Conservation (phyloP, 2,329 filamentous ascomycete genomes). For the Fusarium pseudoanthophilum region DNA sequence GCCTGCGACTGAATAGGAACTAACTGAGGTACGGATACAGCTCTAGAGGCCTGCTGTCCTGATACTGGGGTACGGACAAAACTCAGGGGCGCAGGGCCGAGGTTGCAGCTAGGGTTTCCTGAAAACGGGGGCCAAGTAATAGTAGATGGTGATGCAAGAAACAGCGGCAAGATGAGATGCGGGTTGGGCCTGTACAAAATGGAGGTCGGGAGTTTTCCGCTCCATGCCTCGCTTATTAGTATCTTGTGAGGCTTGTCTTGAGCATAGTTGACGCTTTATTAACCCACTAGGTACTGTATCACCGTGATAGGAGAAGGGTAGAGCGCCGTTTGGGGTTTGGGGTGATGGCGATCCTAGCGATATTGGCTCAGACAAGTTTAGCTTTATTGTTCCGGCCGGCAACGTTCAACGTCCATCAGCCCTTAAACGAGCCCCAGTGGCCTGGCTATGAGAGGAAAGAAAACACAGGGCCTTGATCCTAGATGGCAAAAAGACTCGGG, state of each 20-base stretch:
- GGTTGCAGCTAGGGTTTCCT: constrained; percentile 20
- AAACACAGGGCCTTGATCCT: no score
- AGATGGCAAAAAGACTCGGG: no score
- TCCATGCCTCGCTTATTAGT: constrained; percentile 9
- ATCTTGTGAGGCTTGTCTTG: constrained; percentile 25
- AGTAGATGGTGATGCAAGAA: constrained; percentile 38
- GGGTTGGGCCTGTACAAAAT: constrained; percentile 3
- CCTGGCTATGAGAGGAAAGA: not conserved
- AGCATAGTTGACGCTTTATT: constrained; percentile 11
- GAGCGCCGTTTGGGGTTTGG: constrained; percentile 14
- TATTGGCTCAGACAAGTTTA: constrained; percentile 18
- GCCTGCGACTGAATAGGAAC: constrained; percentile 11
- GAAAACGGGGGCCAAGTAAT: constrained; percentile 15
- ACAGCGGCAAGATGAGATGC: constrained; percentile 36
- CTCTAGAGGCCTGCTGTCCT: constrained; percentile 7
- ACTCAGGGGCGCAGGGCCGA: constrained; percentile 27
- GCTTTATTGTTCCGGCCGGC: constrained; percentile 37
- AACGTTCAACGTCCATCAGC: constrained; percentile 35
- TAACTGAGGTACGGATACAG: not conserved
- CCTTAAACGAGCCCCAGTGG: constrained; percentile 13
- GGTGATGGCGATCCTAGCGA: constrained; percentile 26
- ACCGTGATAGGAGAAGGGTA: constrained; percentile 10
- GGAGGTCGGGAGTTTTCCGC: constrained; percentile 10
- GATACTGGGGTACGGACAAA: constrained; percentile 32
- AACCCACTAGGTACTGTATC: constrained; percentile 10